Base-by-base conservation (phyloP, 2,329 filamentous ascomycete genomes). In the Penicillium capsulatum region DNA sequence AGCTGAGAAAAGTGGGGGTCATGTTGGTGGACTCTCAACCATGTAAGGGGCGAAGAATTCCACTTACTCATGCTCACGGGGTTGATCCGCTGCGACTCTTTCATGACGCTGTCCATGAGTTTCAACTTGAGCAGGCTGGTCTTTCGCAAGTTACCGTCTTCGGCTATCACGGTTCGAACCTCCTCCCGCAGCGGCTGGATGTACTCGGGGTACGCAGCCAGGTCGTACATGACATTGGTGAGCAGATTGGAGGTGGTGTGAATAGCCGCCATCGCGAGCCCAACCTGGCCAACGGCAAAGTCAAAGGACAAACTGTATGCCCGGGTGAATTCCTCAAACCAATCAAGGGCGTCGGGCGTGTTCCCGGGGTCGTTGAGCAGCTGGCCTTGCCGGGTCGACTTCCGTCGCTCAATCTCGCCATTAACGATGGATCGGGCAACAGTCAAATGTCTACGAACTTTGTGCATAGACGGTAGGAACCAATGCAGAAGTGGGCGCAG, bases 111-210 rank as follows among this genome's bases (percentile, higher is more conserved):
- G 28, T 65, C 62, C 48, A 65, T 43, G 27, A 60, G 33, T 40
- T 60, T 63, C 47, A 65, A 32, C 42, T 65, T 63, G 8, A 53
- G 45, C 14, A 64, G 28, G 24, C 57, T 57, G 14, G 56, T 53
- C 48, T 63, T 64, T 32, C 55, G 58, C 39, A 57, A 36, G 7
- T 64, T 66, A 3, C 64, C 63, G 5, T 71, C 68, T 2, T 64
- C 59, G 19, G 64, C 57, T 13, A 75, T 53, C 4, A 73, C 63
- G 1, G 61, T 58, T 2, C 61, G 50, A 5, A 74, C 70, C 47
- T 81, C 77, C 14, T 75, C 65, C 2, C 77, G 70, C 1, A 80
- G 57, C 8, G 71, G 67, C 4, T 73, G 61, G 22, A 75, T 58
- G 47, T 74, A 66, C 19, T 79, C 70, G 0, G 75, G 76, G 22